phyloP scores from a whole-genome alignment of 345 rosid genomes.

The Citrus cavaleriei region DNA sequence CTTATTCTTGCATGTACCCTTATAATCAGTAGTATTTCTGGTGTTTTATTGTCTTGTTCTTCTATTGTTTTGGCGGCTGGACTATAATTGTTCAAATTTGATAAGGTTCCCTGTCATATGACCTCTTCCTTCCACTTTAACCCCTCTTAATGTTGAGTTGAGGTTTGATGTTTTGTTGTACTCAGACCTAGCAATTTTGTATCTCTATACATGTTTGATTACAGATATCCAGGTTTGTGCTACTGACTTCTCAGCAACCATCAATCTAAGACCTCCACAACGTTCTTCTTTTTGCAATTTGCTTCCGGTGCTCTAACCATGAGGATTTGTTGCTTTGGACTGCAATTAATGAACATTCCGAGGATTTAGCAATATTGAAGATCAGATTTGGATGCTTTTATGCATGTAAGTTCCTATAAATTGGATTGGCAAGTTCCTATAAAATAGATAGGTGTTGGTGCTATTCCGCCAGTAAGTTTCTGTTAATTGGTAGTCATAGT shows the following conservation, averaged over 20 bases:
- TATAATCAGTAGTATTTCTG: neutral
- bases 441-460: neutral
- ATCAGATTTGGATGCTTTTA: neutral
- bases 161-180: neutral
- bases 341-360: neutral
- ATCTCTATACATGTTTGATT: neutral
- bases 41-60: neutral
- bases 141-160: neutral
- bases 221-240: neutral
- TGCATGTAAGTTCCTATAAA: slow-evolving; percentile 4
- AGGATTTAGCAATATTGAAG: neutral
- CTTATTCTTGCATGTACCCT: neutral
- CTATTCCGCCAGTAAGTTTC: neutral
- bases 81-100: neutral
- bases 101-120: neutral
- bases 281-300: neutral
- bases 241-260: neutral
- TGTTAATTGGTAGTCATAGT: neutral
- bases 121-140: neutral
- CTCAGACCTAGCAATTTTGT: neutral
- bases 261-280: neutral
- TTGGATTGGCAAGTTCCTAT: neutral
- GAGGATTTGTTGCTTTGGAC: neutral
- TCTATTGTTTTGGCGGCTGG: neutral
- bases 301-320: neutral